These are phyloP conservation scores for Nakazawaea ishiwadae DNA, from an alignment of 805 yeast genomes.

Conservation along the genomic window DNA sequence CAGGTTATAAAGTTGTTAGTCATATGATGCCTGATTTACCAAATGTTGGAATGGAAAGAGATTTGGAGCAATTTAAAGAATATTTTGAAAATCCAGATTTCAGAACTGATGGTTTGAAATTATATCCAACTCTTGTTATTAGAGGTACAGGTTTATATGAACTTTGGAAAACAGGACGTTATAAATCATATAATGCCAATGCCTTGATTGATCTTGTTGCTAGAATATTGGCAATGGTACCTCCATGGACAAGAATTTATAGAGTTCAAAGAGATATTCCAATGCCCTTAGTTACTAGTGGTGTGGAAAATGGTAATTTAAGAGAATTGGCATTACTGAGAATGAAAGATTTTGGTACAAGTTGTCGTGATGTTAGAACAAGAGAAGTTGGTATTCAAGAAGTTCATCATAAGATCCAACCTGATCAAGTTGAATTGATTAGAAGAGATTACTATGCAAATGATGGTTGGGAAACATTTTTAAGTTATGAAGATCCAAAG, in stretches of 20 bases:
- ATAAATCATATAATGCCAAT: slow-evolving; percentile 91
- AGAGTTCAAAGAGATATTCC: slow-evolving; percentile 99
- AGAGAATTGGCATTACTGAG: slow-evolving; percentile 94
- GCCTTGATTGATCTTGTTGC: slow-evolving; percentile 94
- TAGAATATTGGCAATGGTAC: slow-evolving; percentile 90
- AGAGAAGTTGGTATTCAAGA: slow-evolving; percentile 99
- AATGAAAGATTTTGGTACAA: slow-evolving; percentile 97
- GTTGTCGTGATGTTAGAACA: slow-evolving; percentile 93
- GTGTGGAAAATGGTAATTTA: slow-evolving; percentile 96
- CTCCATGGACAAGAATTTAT: slow-evolving; percentile 99
- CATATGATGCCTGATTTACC: slow-evolving; percentile 99
- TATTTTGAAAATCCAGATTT: slow-evolving; percentile 96
- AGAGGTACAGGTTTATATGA: slow-evolving; percentile 97
- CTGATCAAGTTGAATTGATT: slow-evolving; percentile 94
- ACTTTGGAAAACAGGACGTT: slow-evolving; percentile 93
- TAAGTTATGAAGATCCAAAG: slow-evolving; percentile 94
- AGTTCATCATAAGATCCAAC: slow-evolving; percentile 93
- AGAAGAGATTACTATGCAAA: slow-evolving; percentile 96
- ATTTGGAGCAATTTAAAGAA: slow-evolving; percentile 90
- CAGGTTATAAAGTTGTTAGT: slow-evolving; percentile 95
- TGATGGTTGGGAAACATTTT: slow-evolving; percentile 98
- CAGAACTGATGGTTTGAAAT: slow-evolving; percentile 93
- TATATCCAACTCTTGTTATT: slow-evolving; percentile 93
- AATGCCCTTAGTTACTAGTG: slow-evolving; percentile 96
- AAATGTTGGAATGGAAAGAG: slow-evolving; percentile 98